Evolutionary conservation across 2,329 filamentous ascomycete species (phyloP), one percentile per base, ranked within the genome.

Genomic region (Pseudovirgaria hyperparasitica): DNA sequence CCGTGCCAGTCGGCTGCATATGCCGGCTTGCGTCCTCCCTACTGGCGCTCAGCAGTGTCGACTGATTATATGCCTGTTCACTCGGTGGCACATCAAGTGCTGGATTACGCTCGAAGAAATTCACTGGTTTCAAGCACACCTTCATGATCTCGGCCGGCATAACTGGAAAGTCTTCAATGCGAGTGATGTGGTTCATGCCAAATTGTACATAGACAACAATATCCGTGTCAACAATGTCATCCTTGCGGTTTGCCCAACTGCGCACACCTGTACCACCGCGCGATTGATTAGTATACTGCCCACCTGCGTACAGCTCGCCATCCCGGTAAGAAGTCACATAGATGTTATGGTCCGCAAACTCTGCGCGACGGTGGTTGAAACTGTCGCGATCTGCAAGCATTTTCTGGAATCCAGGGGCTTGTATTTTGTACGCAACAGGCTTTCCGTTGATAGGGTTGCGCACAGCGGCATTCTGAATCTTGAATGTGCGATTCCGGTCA

Each of bases 281-380:
- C 19, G 68, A 75, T 43, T 76, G 71, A 38, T 70, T 71, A 0
- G 70, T 69, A 45, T 72, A 72, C 28, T 63, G 57, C 4, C 72
- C 72, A 3, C 69, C 71, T 0, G 70, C 64, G 46, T 62, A 74
- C 3, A 74, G 53, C 47, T 75, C 68, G 29, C 65, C 62, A 39
- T 74, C 70, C 19, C 56, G 55, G 48, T 75, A 62, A 34, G 62
- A 60, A 18, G 65, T 62, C 11, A 71, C 69, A 49, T 70, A 74
- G 19, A 74, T 57, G 32, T 68, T 63, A 40, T 70, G 64, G 36
- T 68, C 61, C 4, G 68, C 63, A 37, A 74, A 74, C 25, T 67
- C 65, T 9, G 67, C 70, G 19, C 69, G 63, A 43, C 67, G 68
- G 55, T 62, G 65, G 41, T 68, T 62, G 43, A 62, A 63, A 42